A percentile compares a stretch with the other conserved stretches of the same genome.
phyloP scores from a whole-genome alignment of 2,329 filamentous ascomycete genomes.

The Coleophoma cylindrospora region DNA sequence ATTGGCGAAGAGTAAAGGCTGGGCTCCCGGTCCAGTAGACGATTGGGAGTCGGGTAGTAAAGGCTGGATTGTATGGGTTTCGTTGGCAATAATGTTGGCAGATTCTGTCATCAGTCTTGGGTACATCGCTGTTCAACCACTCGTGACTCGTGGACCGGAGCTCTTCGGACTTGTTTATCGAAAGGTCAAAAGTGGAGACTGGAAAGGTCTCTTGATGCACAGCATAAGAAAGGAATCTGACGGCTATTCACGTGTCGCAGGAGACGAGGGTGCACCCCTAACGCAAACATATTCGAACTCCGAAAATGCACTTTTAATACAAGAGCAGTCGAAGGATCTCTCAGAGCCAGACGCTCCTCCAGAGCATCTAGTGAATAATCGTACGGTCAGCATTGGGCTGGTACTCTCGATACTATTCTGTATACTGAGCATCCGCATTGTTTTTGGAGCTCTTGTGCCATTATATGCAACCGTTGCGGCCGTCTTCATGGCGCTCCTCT shows the following conservation, averaged over 20 bases:
- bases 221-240: constrained; percentile 8
- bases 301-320: neutral
- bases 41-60: constrained; percentile 94
- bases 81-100: constrained; percentile 91
- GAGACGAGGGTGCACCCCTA: constrained; percentile 13
- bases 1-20: constrained; percentile 76
- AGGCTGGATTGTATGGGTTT: constrained; percentile 98
- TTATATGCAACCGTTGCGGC: constrained; percentile 70
- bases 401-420: constrained; percentile 74
- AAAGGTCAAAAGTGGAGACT: constrained; percentile 21
- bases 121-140: constrained; percentile 65
- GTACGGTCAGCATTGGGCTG: constrained; percentile 70
- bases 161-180: constrained; percentile 28
- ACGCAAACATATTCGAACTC: constrained; percentile 4
- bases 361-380: constrained; percentile 72
- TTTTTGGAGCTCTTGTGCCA: constrained; percentile 80
- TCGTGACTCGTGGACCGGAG: constrained; percentile 40
- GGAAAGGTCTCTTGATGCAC: constrained; percentile 20
- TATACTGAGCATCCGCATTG: constrained; percentile 72
- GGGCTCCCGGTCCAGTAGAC: constrained; percentile 81
- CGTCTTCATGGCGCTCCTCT: constrained; percentile 76
- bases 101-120: constrained; percentile 86
- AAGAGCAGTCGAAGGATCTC: constrained; percentile 17
- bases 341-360: constrained; percentile 70
- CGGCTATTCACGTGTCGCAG: constrained; percentile 21